These are phyloP conservation scores for Xerocomellus chrysenteron DNA, from an alignment of 768 basidiomycete species.

Conservation along the genomic window DNA sequence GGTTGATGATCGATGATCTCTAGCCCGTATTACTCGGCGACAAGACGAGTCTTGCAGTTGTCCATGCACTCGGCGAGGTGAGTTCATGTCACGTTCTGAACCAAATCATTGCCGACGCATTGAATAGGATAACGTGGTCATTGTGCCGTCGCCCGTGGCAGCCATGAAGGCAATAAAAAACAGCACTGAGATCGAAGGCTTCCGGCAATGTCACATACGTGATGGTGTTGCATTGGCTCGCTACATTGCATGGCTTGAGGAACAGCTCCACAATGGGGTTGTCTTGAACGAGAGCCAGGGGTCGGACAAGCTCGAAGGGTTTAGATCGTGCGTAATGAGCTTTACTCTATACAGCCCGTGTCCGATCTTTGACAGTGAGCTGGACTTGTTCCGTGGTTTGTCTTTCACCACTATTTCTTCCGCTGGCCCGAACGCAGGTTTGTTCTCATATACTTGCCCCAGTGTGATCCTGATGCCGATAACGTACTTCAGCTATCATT, in stretches of 20 bases:
- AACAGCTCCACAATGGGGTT: conserved; percentile 62
- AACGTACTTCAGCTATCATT: conserved; percentile 66
- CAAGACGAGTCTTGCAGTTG: conserved; percentile 78
- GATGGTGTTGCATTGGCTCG: conserved; percentile 85
- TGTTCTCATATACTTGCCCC: conserved; percentile 14
- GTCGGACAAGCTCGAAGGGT: conserved; percentile 75
- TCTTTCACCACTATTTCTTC: conserved; percentile 94
- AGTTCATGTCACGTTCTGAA: conserved; percentile 5
- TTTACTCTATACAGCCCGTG: neutral
- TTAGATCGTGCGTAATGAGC: conserved; percentile 62
- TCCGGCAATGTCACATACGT: conserved; percentile 83
- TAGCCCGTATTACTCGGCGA: conserved; percentile 76
- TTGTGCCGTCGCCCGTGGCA: conserved; percentile 70
- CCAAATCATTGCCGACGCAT: neutral
- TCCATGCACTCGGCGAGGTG: conserved; percentile 74
- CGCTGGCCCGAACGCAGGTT: conserved; percentile 89
- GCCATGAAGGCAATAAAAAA: conserved; percentile 85
- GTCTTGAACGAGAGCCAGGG: conserved; percentile 77
- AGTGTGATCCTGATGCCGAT: neutral
- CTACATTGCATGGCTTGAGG: conserved; percentile 96
- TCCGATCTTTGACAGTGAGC: conserved; percentile 48
- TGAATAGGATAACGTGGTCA: conserved; percentile 54
- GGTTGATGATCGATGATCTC: neutral
- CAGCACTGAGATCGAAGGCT: conserved; percentile 79
- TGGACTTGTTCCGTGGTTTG: conserved; percentile 78